These are phyloP conservation scores for Podaxis sp. DNA, from an alignment of 768 basidiomycete genomes.

Conservation along the genomic window DNA sequence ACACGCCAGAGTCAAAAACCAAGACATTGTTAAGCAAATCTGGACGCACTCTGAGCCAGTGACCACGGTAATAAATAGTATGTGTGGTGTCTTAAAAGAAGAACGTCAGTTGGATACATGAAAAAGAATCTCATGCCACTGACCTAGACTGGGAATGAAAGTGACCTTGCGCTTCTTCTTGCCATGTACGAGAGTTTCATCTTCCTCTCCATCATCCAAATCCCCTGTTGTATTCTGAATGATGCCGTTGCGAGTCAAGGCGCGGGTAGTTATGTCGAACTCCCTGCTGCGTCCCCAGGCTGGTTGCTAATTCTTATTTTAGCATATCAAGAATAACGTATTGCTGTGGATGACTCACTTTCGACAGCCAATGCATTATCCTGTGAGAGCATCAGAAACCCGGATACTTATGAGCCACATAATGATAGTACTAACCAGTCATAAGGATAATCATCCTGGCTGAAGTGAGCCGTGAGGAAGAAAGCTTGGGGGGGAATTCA, in stretches of 20 bases:
- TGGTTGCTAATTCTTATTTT: conserved; percentile 61
- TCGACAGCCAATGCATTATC: conserved; percentile 89
- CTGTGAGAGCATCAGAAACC: conserved; percentile 32
- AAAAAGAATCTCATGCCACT: conserved; percentile 15
- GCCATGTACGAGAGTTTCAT: conserved; percentile 60
- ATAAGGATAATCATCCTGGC: conserved; percentile 84
- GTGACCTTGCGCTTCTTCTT: conserved; percentile 75
- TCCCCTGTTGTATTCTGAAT: conserved; percentile 72
- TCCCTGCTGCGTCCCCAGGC: conserved; percentile 87
- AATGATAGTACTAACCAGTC: conserved; percentile 58
- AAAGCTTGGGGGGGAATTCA: conserved; percentile 49
- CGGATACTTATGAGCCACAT: conserved; percentile 14
- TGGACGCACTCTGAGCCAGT: conserved; percentile 73
- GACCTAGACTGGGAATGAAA: conserved; percentile 84
- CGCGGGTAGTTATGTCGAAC: conserved; percentile 86
- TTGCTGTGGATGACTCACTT: conserved; percentile 41
- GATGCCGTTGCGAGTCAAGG: conserved; percentile 61
- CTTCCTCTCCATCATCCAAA: conserved; percentile 75
- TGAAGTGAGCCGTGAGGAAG: conserved; percentile 88
- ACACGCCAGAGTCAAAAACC: conserved; percentile 16
- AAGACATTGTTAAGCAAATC: conserved; percentile 16
- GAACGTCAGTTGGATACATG: conserved; percentile 12
- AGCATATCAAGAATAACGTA: not conserved
- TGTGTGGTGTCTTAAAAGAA: conserved; percentile 69
- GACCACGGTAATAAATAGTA: conserved; percentile 87